Percentiles rank a stretch among this genome's conserved stretches.
Evolutionary conservation across 2,329 filamentous ascomycete genomes (phyloP).

Genomic region (Diaporthe velutina): DNA sequence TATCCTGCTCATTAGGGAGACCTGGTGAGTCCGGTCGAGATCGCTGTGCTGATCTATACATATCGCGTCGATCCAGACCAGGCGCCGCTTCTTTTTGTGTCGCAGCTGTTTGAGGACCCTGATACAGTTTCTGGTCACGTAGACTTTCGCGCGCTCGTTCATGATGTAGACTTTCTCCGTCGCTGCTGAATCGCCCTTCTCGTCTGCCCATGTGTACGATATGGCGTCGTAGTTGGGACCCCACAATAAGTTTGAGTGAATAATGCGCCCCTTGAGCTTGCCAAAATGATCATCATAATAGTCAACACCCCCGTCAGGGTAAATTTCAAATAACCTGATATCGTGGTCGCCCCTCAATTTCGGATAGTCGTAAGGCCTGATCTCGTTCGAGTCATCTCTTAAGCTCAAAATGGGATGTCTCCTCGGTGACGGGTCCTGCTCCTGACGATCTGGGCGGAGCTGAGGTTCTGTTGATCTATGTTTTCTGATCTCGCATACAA

Average conservation of each 20-base stretch:
- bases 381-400: not conserved
- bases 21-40: not conserved
- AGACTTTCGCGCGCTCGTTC: not conserved
- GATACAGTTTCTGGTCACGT: not conserved
- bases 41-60: not conserved
- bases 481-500: not conserved
- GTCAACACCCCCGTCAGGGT: not conserved
- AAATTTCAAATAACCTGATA: conserved; percentile 3
- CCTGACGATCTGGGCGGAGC: not conserved
- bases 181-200: not conserved
- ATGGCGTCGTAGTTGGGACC: not conserved
- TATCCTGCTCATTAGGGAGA: not conserved
- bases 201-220: conserved; percentile 4
- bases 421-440: not conserved
- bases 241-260: not conserved
- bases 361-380: not conserved
- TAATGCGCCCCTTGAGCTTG: not conserved
- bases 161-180: not conserved
- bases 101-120: not conserved
- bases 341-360: not conserved
- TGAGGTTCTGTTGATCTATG: not conserved
- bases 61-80: conserved; percentile 10
- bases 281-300: not conserved
- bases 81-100: not conserved
- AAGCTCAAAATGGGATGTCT: not conserved